Evolutionary conservation across 2,329 filamentous ascomycete species (phyloP).

Genomic region (Blumeria hordei): DNA sequence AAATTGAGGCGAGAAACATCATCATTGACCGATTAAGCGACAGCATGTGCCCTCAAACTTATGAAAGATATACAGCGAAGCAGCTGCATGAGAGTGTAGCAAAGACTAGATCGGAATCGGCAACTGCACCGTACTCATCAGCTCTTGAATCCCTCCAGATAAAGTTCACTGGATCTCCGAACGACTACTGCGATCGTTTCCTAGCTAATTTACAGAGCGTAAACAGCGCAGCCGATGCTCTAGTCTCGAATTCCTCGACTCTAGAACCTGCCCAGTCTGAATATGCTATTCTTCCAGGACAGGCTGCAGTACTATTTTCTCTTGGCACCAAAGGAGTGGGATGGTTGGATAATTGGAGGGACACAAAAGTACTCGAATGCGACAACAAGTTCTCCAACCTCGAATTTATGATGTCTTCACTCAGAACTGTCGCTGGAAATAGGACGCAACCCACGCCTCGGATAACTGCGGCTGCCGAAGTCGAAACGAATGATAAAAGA

Average conservation of each 20-base stretch:
- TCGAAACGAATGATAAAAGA: neutral
- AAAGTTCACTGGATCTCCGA: neutral
- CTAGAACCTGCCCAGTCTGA: neutral
- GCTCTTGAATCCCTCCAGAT: neutral
- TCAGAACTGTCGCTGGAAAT: neutral
- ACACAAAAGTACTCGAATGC: neutral
- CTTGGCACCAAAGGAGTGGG: neutral
- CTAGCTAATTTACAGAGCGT: neutral
- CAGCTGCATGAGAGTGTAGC: neutral
- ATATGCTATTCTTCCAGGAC: neutral
- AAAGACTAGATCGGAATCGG: neutral
- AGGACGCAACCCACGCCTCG: neutral
- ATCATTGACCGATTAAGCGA: neutral
- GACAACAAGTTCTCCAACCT: neutral
- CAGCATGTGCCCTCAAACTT: neutral
- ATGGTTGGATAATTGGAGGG: neutral
- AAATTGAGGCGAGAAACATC: neutral
- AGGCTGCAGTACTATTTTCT: neutral
- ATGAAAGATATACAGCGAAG: neutral
- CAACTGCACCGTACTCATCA: neutral
- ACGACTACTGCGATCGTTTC: neutral
- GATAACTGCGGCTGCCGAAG: neutral
- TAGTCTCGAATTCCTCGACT: neutral
- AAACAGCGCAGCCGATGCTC: neutral
- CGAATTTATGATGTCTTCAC: neutral